Evolutionary conservation across 2,329 filamentous ascomycete species (phyloP).

Genomic region (Coniochaeta sp.): DNA sequence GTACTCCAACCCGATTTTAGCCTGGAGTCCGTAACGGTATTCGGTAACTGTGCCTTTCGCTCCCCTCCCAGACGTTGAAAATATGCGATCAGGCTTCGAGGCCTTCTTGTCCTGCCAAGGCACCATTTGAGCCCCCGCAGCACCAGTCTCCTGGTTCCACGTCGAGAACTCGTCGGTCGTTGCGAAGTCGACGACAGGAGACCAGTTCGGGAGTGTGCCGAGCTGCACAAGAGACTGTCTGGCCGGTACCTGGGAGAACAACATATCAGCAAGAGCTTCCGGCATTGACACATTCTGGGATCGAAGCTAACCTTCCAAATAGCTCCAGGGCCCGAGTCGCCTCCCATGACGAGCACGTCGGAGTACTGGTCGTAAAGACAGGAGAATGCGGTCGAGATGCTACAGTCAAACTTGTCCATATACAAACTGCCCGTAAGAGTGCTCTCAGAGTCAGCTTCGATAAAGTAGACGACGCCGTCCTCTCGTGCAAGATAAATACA

Average conservation of each 20-base stretch:
- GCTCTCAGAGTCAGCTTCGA: conserved; percentile 57
- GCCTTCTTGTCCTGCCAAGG: conserved; percentile 24
- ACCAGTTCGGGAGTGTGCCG: conserved; percentile 58
- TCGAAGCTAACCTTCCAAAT: conserved; percentile 56
- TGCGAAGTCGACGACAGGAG: conserved; percentile 48
- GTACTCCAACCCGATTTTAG: conserved; percentile 53
- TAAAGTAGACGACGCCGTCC: conserved; percentile 70
- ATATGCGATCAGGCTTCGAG: conserved; percentile 51
- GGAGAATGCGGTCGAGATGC: conserved; percentile 76
- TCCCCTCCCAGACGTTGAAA: conserved; percentile 59
- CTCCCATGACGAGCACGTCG: conserved; percentile 74
- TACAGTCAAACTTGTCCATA: conserved; percentile 61
- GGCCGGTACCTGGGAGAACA: conserved; percentile 38
- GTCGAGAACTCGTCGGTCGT: conserved; percentile 31
- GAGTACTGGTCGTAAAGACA: conserved; percentile 59
- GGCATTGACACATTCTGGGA: neutral
- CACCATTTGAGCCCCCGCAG: conserved; percentile 9
- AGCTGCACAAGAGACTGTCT: conserved; percentile 45
- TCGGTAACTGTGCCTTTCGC: conserved; percentile 58
- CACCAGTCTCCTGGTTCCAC: conserved; percentile 15
- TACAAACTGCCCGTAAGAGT: conserved; percentile 46
- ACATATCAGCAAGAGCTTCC: conserved; percentile 2
- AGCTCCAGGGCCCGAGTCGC: conserved; percentile 69
- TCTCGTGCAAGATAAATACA: conserved; percentile 81
- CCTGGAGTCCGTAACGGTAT: conserved; percentile 62